Conservation (phyloP, 2,329 filamentous ascomycete genomes). For the Elsinoe ampelina region DNA sequence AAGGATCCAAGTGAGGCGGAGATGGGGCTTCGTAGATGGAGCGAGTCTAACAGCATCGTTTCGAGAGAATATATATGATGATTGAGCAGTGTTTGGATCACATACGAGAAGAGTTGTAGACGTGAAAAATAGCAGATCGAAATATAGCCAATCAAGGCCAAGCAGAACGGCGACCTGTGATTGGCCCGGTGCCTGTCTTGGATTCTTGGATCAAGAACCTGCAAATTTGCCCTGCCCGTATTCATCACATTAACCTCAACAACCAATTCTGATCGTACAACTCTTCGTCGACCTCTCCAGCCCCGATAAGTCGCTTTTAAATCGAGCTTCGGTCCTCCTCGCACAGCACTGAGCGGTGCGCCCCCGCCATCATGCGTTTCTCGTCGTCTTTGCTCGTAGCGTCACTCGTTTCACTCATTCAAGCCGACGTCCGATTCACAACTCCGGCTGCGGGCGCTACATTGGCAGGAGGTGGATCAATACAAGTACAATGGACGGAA, state of each 20-base stretch:
- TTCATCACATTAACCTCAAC: neutral
- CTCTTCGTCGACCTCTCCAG: neutral
- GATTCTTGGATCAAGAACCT: slow-evolving; percentile 6
- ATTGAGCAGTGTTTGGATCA: neutral
- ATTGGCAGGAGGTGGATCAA: slow-evolving; percentile 40
- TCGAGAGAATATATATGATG: neutral
- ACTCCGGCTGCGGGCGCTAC: slow-evolving; percentile 43
- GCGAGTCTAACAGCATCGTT: neutral
- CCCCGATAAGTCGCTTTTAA: neutral
- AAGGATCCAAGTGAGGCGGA: neutral
- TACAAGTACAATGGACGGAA: slow-evolving; percentile 50
- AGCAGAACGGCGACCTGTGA: neutral
- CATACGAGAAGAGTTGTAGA: neutral
- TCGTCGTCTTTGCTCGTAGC: slow-evolving; percentile 27
- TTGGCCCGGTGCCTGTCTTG: slow-evolving; percentile 8
- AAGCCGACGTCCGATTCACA: slow-evolving; percentile 48
- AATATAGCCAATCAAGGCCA: slow-evolving; percentile 10
- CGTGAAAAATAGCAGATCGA: neutral
- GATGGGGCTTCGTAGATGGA: neutral
- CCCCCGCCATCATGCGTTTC: slow-evolving; percentile 18
- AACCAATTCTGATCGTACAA: neutral
- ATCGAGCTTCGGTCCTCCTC: neutral
- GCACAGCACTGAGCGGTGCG: neutral
- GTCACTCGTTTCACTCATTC: slow-evolving; percentile 33
- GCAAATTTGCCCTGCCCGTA: neutral